These are phyloP conservation scores for Aspergillus mulundensis DNA, from an alignment of 495 filamentous ascomycete species.

Conservation along the genomic window DNA sequence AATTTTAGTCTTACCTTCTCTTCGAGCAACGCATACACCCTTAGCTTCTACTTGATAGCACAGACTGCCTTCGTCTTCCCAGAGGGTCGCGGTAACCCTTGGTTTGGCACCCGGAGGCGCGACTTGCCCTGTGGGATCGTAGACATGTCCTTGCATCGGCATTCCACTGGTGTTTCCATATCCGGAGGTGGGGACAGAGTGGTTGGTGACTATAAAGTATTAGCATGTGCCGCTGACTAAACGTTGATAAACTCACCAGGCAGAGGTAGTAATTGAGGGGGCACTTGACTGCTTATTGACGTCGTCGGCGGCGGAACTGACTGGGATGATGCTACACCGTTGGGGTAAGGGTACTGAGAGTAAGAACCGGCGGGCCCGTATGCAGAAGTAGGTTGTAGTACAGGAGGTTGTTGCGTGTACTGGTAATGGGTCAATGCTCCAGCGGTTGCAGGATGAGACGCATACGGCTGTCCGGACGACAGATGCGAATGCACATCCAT, in stretches of 20 bases:
- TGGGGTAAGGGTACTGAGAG: constrained; percentile 68
- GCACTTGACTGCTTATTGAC: constrained; percentile 56
- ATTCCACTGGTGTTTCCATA: constrained; percentile 49
- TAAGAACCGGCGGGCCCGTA: constrained; percentile 66
- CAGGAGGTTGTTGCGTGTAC: constrained; percentile 70
- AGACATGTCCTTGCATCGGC: constrained; percentile 53
- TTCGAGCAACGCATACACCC: constrained; percentile 89
- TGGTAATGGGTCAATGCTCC: constrained; percentile 67
- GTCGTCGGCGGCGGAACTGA: constrained; percentile 62
- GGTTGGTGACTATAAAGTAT: constrained; percentile 30
- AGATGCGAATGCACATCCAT: constrained; percentile 84
- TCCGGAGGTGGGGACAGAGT: constrained; percentile 38
- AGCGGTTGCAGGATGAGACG: constrained; percentile 76
- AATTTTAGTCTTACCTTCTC: constrained; percentile 66
- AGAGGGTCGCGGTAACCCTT: constrained; percentile 92
- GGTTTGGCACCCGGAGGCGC: constrained; percentile 97
- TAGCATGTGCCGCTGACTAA: neutral
- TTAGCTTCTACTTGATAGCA: constrained; percentile 98
- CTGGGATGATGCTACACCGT: constrained; percentile 72
- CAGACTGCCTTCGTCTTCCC: constrained; percentile 97
- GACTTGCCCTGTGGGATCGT: constrained; percentile 87
- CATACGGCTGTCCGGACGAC: constrained; percentile 75
- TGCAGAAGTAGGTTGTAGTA: constrained; percentile 74
- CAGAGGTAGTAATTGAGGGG: constrained; percentile 60
- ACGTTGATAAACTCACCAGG: constrained; percentile 47